Evolutionary conservation across 805 yeast genomes (phyloP).

Genomic region (Wickerhamiella vanderwaltii): DNA sequence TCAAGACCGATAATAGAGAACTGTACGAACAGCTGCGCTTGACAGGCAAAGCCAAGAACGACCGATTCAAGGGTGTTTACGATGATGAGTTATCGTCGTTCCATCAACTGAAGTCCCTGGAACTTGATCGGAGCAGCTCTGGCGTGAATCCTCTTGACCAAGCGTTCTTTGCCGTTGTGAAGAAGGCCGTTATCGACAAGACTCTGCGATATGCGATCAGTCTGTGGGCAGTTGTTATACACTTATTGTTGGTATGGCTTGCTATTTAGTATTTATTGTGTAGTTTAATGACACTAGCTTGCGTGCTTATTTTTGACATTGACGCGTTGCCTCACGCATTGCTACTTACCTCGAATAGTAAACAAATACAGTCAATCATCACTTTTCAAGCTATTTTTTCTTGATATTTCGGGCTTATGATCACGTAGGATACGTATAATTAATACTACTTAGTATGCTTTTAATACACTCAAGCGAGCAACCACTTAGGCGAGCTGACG

Average conservation of each 20-base stretch:
- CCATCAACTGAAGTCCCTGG: slow-evolving; percentile 66
- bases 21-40: slow-evolving; percentile 55
- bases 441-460: too few species aligned
- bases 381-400: too few species aligned
- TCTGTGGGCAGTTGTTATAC: slow-evolving; percentile 61
- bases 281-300: too few species aligned
- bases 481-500: too few species aligned
- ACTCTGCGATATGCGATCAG: slow-evolving; percentile 59
- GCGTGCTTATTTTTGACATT: too few species aligned
- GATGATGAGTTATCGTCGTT: slow-evolving; percentile 75
- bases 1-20: slow-evolving; percentile 65
- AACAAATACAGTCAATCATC: too few species aligned
- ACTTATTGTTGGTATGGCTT: slow-evolving; percentile 39
- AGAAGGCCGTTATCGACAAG: slow-evolving; percentile 65
- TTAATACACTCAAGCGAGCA: too few species aligned
- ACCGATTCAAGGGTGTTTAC: slow-evolving; percentile 37
- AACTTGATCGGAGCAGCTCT: slow-evolving; percentile 61
- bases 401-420: too few species aligned
- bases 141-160: slow-evolving; percentile 68
- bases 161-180: slow-evolving; percentile 40
- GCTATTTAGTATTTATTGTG: slow-evolving; percentile 3
- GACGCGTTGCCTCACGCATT: too few species aligned
- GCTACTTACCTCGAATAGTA: too few species aligned
- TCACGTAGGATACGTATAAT: slow-evolving; percentile 3
- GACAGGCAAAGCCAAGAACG: slow-evolving; percentile 34